phyloP scores from a whole-genome alignment of 768 basidiomycete species.

The Tricholoma hemisulphureum region DNA sequence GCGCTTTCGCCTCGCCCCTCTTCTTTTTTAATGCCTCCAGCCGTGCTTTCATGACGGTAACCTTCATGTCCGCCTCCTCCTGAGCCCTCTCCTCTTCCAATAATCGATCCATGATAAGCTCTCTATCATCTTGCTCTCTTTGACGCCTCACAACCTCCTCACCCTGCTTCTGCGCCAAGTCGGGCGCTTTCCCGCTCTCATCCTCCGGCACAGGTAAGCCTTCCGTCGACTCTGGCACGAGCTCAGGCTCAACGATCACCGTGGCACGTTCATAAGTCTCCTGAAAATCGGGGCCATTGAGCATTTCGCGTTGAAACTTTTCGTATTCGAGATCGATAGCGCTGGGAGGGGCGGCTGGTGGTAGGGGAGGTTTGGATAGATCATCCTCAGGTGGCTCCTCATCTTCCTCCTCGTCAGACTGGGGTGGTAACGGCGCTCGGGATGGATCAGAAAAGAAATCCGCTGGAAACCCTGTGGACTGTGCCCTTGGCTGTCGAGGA shows the following conservation, averaged over 20 bases:
- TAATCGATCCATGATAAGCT: constrained; percentile 82
- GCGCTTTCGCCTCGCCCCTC: constrained; percentile 25
- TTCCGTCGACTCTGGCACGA: constrained; percentile 43
- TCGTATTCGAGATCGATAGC: constrained; percentile 71
- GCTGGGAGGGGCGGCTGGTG: constrained; percentile 19
- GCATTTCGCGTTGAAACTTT: constrained; percentile 64
- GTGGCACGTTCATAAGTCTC: constrained; percentile 71
- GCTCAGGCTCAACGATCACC: constrained; percentile 63
- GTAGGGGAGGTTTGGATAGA: constrained; percentile 10
- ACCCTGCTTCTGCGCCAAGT: constrained; percentile 31
- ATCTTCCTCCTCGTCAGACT: constrained; percentile 44
- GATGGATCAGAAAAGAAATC: constrained; percentile 85
- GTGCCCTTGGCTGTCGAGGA: not conserved
- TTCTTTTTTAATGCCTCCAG: constrained; percentile 55
- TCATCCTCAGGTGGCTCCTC: constrained; percentile 24
- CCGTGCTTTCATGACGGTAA: constrained; percentile 59
- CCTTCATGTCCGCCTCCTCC: constrained; percentile 83
- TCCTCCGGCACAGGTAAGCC: constrained; percentile 45
- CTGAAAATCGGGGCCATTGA: constrained; percentile 42
- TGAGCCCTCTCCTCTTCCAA: constrained; percentile 83
- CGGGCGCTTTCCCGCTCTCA: constrained; percentile 23
- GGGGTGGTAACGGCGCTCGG: constrained; percentile 40
- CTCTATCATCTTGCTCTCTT: constrained; percentile 70
- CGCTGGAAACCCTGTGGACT: constrained; percentile 44
- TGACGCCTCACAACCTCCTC: constrained; percentile 46